These are phyloP conservation scores for Rhizopogon vesiculosus DNA, from an alignment of 768 basidiomycete species.

Conservation along the genomic window DNA sequence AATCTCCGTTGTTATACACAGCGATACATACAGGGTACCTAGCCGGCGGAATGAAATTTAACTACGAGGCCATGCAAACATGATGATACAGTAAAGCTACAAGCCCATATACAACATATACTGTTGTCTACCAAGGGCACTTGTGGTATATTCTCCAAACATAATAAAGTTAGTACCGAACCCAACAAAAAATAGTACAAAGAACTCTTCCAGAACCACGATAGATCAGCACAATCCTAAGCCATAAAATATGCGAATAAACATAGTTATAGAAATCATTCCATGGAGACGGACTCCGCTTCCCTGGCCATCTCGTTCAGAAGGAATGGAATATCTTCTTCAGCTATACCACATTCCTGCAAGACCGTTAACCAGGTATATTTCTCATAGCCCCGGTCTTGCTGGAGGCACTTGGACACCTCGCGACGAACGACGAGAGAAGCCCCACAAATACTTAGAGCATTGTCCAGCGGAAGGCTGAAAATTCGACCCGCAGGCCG, in stretches of 20 bases:
- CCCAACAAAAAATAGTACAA: neutral
- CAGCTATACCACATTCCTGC: conserved; percentile 15
- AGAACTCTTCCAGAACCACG: neutral
- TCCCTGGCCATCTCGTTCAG: conserved; percentile 24
- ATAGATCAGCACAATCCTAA: neutral
- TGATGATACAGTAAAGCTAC: neutral
- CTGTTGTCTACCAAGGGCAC: too few species aligned
- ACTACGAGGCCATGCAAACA: neutral
- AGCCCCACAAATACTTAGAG: conserved; percentile 10
- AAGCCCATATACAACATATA: neutral
- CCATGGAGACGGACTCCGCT: conserved; percentile 7
- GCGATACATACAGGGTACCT: too few species aligned
- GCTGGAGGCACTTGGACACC: conserved; percentile 20
- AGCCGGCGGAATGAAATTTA: too few species aligned
- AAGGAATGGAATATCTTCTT: conserved; percentile 10
- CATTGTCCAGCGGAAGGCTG: conserved; percentile 17
- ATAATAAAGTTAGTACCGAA: neutral
- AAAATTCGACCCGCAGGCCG: neutral
- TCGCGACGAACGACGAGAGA: conserved; percentile 15
- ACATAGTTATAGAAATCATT: neutral
- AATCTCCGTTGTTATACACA: neutral
- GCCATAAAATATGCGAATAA: neutral
- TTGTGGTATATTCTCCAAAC: neutral
- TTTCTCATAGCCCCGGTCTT: conserved; percentile 19
- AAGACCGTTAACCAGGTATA: conserved; percentile 22